Percentiles rank a stretch among this genome's conserved stretches.
These are phyloP conservation scores for Sporisorium scitamineum DNA, from an alignment of 1,284 basidiomycete genomes.

Conservation along the genomic window DNA sequence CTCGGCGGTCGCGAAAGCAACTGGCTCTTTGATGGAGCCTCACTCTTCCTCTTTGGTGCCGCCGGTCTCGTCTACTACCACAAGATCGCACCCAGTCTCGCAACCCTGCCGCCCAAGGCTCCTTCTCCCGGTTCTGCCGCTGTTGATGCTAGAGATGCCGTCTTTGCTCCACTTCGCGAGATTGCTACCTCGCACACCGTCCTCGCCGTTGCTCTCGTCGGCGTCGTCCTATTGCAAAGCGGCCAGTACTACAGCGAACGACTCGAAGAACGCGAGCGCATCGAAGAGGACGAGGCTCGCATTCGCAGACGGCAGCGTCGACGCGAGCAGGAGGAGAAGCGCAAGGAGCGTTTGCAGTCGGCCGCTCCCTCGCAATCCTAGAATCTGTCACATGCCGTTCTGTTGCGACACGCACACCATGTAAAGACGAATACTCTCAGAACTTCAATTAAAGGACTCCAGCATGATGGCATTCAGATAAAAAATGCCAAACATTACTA, in stretches of 20 bases:
- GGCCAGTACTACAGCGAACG: constrained; percentile 69
- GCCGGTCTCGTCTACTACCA: constrained; percentile 60
- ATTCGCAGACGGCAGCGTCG: constrained; percentile 58
- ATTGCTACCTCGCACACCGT: constrained; percentile 66
- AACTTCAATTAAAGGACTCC: background rate
- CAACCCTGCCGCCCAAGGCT: constrained; percentile 41
- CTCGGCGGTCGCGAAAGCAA: constrained; percentile 65
- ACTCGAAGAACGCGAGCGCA: constrained; percentile 65
- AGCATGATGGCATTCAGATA: too few relatives aligned
- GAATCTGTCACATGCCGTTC: background rate
- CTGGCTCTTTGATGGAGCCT: constrained; percentile 69
- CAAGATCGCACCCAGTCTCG: constrained; percentile 59
- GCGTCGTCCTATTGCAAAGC: constrained; percentile 65
- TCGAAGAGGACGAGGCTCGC: constrained; percentile 67
- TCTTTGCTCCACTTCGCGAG: constrained; percentile 60
- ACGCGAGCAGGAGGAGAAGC: constrained; percentile 55
- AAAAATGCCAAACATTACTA: background rate
- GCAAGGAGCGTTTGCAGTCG: constrained; percentile 35
- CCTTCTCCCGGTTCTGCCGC: constrained; percentile 37
- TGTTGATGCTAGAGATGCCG: constrained; percentile 39
- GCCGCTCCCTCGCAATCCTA: constrained; percentile 16
- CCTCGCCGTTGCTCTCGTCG: constrained; percentile 64
- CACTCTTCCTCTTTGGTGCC: constrained; percentile 67
- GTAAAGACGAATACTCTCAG: background rate
- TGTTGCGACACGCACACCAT: background rate